phyloP scores from a whole-genome alignment of 352 stramenopile genomes.

The Pilasporangium apinafurcum region DNA sequence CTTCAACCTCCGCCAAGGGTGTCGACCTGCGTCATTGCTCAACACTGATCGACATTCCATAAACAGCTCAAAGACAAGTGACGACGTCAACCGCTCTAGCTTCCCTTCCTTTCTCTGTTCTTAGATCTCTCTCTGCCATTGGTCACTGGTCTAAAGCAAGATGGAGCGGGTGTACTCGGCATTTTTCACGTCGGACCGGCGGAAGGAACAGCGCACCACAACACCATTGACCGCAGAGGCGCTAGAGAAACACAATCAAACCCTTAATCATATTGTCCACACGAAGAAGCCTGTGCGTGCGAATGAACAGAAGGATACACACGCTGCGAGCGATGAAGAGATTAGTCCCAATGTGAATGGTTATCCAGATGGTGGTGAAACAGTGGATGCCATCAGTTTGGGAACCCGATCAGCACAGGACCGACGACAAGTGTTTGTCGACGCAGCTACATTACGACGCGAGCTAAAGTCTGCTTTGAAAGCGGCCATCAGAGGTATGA shows the following conservation, averaged over 20 bases:
- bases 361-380: background rate
- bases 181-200: conserved; percentile 61
- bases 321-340: background rate
- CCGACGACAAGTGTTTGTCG: conserved; percentile 17
- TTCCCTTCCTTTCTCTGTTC: background rate
- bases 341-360: background rate
- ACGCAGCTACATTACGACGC: conserved; percentile 27
- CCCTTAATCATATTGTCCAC: conserved; percentile 13
- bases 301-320: background rate
- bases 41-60: too few species aligned
- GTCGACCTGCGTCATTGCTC: too few species aligned
- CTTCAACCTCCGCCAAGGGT: too few species aligned
- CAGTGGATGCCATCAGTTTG: conserved; percentile 5
- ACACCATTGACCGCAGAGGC: conserved; percentile 47
- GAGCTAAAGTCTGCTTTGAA: conserved; percentile 43
- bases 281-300: conserved; percentile 1
- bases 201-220: conserved; percentile 19
- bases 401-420: too few species aligned
- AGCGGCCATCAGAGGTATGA: conserved; percentile 23
- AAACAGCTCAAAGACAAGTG: too few species aligned
- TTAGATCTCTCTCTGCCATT: too few species aligned
- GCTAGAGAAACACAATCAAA: conserved; percentile 63
- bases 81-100: background rate
- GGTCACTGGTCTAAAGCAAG: background rate
- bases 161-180: conserved; percentile 88